Base-by-base conservation (phyloP, 257 asterid genomes). In the Mitragyna speciosa region DNA sequence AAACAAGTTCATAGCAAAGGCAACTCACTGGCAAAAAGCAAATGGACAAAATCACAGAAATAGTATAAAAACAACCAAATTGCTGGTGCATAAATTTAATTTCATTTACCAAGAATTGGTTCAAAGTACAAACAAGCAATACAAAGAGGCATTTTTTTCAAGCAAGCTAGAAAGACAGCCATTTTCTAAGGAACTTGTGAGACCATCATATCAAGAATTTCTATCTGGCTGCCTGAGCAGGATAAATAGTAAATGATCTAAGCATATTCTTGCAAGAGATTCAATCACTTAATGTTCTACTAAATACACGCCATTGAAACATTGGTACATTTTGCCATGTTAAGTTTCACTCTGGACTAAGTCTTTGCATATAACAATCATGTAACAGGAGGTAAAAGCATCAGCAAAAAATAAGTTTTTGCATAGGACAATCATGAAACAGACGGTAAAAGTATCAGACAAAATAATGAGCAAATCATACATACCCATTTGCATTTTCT, bases 401-500 rank as follows among this genome's bases (percentile, higher is more conserved):
- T 49, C 68, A 66, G 17, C n/a, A 65, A 22, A 47, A 19, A 36
- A 30, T 76, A 48, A 28, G 49, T 73, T 52, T 43, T 61, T 45
- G 78, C 30, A 22, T 11, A 66, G 67, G 59, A 39, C 3, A 22
- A 36, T 14, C 9, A 51, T n/a, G 43, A 1, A 41, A 19, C 24
- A 71, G 49, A 56, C 19, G 12, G 12, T 26, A 33, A 72, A 72
- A 64, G 19, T 49, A 26, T 49, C 68, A 66, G 17, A 65, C 30
- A 47, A 19, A 36, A 30, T 76, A 48, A 28, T 48, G 56, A 48
- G 65, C 8, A 45, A n/a, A 33, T 17, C 24, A n/a, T 61, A 79
- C 97, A 74, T 88, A 92, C 98, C 97, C 92, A 7, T 91, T 92
- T 20, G 85, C 88, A 82, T 92, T 94, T 87, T 89, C 89, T 56